Base-by-base conservation (phyloP, 2,329 filamentous ascomycete species). In the Pseudopithomyces chartarum region DNA sequence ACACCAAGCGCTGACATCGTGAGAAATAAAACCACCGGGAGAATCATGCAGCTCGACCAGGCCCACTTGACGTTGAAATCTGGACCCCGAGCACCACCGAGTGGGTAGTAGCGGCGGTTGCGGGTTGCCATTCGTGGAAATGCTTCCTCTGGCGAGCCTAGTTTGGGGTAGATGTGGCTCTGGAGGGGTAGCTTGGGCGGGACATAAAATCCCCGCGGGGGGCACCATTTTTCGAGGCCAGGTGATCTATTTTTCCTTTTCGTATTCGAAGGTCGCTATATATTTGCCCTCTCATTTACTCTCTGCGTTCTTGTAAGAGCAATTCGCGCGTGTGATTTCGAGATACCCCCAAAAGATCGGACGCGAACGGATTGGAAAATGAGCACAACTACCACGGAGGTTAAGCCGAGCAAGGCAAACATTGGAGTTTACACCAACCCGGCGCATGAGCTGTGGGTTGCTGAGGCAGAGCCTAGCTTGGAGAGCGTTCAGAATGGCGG, bases 351-450 rank as follows among this genome's bases (percentile, higher is more conserved):
- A 23, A n/a, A 10, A 23, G 3, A 32, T 38, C 47, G 22, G 5
- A 40, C 12, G 11, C 15, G 13, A 11, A 53, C 7, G 8, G 10
- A 22, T 22, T 40, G 6, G 34, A 56, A 62, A 48, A 75, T 73
- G 70, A 71, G 67, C 57, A 56, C 74, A 22, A 72, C 70, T 11
- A 75, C 70, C 13, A 75, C 80, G 13, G 69, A 77, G 48, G 71
- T 80, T 50, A 76, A 79, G 74, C 79, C 84, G 45, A 80, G 84
- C 56, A 95, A 96, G 84, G 80, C 90, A 56, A 98, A 98, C 80
- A 96, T 98, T 73, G 94, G 92, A 67, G 92, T 98, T 64, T 98
- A 90, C 83, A 98, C 94, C 51, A 97, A 98, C 80, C 92, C 94
- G 17, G 85, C 87, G 56, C 94, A 98, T 76, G 90, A 97, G 58